These are phyloP conservation scores for Tolypocladium cylindrosporum DNA, from an alignment of 2,329 filamentous ascomycete species.

Conservation along the genomic window DNA sequence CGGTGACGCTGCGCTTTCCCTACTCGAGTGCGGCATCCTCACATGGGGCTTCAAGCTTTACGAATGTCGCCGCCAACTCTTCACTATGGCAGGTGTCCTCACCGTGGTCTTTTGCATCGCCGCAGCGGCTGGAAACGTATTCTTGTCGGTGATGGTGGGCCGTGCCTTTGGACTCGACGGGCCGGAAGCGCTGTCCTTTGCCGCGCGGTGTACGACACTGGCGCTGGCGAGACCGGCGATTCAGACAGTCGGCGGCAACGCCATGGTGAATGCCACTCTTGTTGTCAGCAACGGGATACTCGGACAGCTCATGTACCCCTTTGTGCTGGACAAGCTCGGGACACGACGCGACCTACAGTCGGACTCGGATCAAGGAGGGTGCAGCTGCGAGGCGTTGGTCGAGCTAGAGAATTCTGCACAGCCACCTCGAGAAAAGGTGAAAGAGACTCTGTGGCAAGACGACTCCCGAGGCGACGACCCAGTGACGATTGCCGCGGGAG, in stretches of 20 bases:
- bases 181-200: conserved; percentile 32
- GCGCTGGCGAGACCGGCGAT: conserved; percentile 39
- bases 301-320: conserved; percentile 29
- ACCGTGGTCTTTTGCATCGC: conserved; percentile 25
- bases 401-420: background rate
- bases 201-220: conserved; percentile 39
- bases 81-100: conserved; percentile 30
- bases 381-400: background rate
- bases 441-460: background rate
- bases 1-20: conserved; percentile 35
- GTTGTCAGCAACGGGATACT: conserved; percentile 42
- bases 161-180: conserved; percentile 23
- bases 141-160: conserved; percentile 27
- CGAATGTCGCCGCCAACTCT: conserved; percentile 35
- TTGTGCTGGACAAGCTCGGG: conserved; percentile 18
- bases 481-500: conserved; percentile 36
- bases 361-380: too few species aligned
- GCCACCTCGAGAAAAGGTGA: background rate
- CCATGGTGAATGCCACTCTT: conserved; percentile 36
- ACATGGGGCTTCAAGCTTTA: conserved; percentile 45
- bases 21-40: conserved; percentile 41
- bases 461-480: conserved; percentile 16
- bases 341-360: conserved; percentile 5
- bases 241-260: conserved; percentile 31
- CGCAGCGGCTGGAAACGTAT: conserved; percentile 31